Conservation (phyloP, 257 asterid species). For the Fraxinus americana region DNA sequence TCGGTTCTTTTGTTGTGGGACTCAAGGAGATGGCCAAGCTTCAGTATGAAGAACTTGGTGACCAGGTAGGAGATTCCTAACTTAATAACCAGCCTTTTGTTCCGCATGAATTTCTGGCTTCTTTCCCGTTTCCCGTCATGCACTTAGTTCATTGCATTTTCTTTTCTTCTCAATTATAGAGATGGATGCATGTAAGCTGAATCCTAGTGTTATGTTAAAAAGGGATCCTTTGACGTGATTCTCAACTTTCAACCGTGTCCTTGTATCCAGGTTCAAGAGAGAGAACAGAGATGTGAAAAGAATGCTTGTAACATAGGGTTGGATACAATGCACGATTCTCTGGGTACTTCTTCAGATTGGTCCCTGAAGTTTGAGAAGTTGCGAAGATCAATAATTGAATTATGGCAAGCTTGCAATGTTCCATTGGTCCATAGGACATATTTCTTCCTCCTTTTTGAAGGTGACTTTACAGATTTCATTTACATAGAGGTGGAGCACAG, state of each 20-base stretch:
- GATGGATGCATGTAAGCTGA: neutral
- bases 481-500: conserved; percentile 60
- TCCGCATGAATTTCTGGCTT: conserved; percentile 6
- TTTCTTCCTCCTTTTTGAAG: conserved; percentile 55
- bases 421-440: conserved; percentile 57
- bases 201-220: neutral
- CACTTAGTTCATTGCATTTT: too few species aligned
- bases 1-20: conserved; percentile 54
- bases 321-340: conserved; percentile 37
- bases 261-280: conserved; percentile 32
- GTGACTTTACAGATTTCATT: conserved; percentile 51
- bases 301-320: conserved; percentile 36
- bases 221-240: neutral
- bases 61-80: conserved; percentile 34
- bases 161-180: neutral
- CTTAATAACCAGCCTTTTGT: neutral
- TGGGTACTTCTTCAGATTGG: conserved; percentile 42
- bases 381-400: conserved; percentile 39
- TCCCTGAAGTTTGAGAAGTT: conserved; percentile 45
- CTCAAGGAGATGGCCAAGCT: conserved; percentile 56
- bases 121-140: neutral
- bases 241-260: neutral
- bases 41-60: conserved; percentile 34
- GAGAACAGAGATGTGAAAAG: conserved; percentile 24
- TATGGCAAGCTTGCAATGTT: conserved; percentile 52